Evolutionary conservation across 305 asterid species (phyloP), one percentile per base, ranked within the genome.

Genomic region (Ilex paraguariensis): DNA sequence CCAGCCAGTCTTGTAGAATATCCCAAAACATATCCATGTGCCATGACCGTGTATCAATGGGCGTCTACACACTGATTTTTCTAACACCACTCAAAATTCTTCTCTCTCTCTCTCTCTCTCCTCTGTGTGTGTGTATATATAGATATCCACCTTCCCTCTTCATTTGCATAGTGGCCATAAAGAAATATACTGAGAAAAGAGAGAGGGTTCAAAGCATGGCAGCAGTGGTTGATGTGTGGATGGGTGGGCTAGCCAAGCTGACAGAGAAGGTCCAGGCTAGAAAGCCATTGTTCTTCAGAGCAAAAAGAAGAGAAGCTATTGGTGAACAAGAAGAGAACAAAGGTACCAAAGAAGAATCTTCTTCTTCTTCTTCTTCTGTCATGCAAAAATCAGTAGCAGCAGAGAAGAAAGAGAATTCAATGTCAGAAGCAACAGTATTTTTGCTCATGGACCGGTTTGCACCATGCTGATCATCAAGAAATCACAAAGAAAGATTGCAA

Each of bases 361-460:
- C 40, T 10, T 65, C 73, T 13, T 60, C 73, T 68, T 60, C 60
- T 8, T 66, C 78, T 4, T 36, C 71, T 8, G 61, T 70, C 10
- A 50, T 49, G 57, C 17, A 53, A 12, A 71, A 68, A 50, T 69
- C 77, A 7, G 57, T 70, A 15, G 62, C 62, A 21, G 66, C 62
- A 15, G 66, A 70, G 62, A 65, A 61, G 60, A 68, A 59, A 13
- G 83, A 75, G 16, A 84, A 76, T 50, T 46, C 73, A n/a, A 70
- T 75, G 75, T 71, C 72, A 3, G 88, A 82, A 62, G 65, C 76
- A 28, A 70, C 79, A 6, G 56, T 82, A 13, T 65, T 70, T 15
- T 68, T 82, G 81, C 83, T 85, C 66, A 73, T 85, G 73, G 92
- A 85, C 70, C 88, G 88, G 4, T 85, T 82, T 50, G 80, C 88